Evolutionary conservation across 192 early-diverging fungal genomes (phyloP), one percentile per base, ranked within the genome.

Genomic region (Umbelopsis sp.): DNA sequence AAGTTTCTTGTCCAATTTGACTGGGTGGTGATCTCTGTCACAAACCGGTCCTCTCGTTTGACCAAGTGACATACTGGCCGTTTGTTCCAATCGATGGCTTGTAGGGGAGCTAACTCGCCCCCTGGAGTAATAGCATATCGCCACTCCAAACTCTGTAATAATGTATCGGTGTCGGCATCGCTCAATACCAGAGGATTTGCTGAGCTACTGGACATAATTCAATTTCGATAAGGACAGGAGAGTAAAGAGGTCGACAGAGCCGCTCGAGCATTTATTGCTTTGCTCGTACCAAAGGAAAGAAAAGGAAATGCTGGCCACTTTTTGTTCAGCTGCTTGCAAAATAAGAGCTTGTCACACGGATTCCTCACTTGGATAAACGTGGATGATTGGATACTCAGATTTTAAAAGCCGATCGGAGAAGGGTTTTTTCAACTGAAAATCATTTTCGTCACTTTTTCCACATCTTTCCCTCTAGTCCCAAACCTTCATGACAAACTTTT

Each of bases 1-100:
- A 62, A 32, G 31, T 62, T 62, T 62, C 56, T 62, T 31, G 56
- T 62, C 56, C 56, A 62, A 62, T 62, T 62, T 62, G 56, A 34
- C 56, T 62, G 56, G 20, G 56, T 62, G 25, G 29, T 62, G 56
- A 62, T 62, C 29, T 62, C 56, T 20, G 56, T 62, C 56, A 62
- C 56, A 62, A 62, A 62, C 34, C 56, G 32, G 17, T 62, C 56
- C 56, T 29, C 31, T 29, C 56, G 56, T 17, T 62, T 62, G 31
- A 62, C 56, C 56, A 62, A 62, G 31, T 62, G 56, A 62, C 56
- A 62, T 29, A 34, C 10, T 62, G 56, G 56, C 6, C 31, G 12
- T 20, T n/a, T 62, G 31, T 32, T 62, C 14, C 12, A 22, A 4
- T 4, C n/a, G 14, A 62, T 34, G 31, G 56, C 56, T 20, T 10